Conservation (phyloP, 306 rosid genomes). For the Dalbergia cochinchinensis region DNA sequence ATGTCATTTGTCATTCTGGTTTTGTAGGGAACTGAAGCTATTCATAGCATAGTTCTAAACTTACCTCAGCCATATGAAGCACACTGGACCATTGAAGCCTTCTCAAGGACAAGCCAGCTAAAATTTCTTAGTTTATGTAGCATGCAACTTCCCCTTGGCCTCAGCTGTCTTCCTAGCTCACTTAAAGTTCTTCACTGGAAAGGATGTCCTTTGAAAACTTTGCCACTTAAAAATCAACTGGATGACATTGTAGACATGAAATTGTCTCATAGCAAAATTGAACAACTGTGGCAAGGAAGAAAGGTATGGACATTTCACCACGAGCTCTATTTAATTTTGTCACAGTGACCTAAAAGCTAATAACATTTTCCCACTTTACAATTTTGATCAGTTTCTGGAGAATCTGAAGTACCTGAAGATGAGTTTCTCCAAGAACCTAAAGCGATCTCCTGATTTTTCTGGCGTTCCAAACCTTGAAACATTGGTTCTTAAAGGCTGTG, state of each 20-base stretch:
- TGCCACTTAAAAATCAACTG: slow-evolving; percentile 28
- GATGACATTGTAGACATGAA: slow-evolving; percentile 47
- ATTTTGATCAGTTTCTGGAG: slow-evolving; percentile 27
- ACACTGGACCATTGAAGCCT: slow-evolving; percentile 38
- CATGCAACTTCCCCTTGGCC: slow-evolving; percentile 39
- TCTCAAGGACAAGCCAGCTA: slow-evolving; percentile 43
- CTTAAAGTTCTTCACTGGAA: slow-evolving; percentile 44
- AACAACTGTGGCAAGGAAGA: slow-evolving; percentile 48
- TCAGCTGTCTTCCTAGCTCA: slow-evolving; percentile 36
- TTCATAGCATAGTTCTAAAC: slow-evolving; percentile 40
- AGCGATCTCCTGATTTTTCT: slow-evolving; percentile 22
- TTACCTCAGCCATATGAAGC: slow-evolving; percentile 38
- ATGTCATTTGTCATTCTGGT: slow-evolving; percentile 5
- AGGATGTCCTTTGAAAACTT: slow-evolving; percentile 45
- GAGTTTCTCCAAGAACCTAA: slow-evolving; percentile 41
- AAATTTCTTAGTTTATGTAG: slow-evolving; percentile 41
- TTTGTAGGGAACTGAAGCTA: slow-evolving; percentile 49
- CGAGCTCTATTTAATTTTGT: background rate
- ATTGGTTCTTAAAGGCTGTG: slow-evolving; percentile 48
- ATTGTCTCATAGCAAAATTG: slow-evolving; percentile 44
- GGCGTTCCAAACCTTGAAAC: slow-evolving; percentile 50
- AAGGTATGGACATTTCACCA: slow-evolving; percentile 27
- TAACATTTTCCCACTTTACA: background rate
- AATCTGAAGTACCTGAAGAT: slow-evolving; percentile 32
- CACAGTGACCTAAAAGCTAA: slow-evolving; percentile 20